These are phyloP conservation scores for Penicillium sp. DNA, from an alignment of 2,329 filamentous ascomycete species.

Conservation along the genomic window DNA sequence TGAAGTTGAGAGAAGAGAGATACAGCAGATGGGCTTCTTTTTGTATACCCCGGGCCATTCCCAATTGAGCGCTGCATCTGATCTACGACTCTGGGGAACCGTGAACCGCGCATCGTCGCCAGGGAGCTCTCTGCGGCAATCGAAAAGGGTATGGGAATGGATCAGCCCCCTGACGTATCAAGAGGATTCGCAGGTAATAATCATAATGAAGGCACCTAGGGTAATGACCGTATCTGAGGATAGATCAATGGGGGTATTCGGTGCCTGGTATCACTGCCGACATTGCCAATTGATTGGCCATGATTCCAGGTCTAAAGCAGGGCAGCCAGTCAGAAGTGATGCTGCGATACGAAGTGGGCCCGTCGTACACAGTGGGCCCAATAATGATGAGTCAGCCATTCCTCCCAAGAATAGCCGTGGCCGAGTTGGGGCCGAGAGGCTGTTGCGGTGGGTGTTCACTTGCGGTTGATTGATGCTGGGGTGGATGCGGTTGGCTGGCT, in stretches of 20 bases:
- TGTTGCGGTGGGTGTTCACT: not conserved
- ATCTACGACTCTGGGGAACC: conserved; percentile 31
- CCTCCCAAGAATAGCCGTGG: conserved; percentile 22
- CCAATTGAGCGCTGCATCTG: conserved; percentile 28
- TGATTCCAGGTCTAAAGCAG: conserved; percentile 19
- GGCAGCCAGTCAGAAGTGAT: conserved; percentile 26
- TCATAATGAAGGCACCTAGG: not conserved
- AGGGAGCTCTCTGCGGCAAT: conserved; percentile 22
- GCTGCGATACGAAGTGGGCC: conserved; percentile 8
- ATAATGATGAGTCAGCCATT: conserved; percentile 35
- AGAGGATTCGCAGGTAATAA: not conserved
- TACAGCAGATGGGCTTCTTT: conserved; percentile 20
- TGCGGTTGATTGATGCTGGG: not conserved
- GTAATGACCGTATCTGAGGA: not conserved
- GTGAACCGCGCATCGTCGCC: conserved; percentile 23
- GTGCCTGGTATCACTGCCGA: conserved; percentile 28
- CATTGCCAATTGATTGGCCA: conserved; percentile 16
- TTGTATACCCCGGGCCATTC: conserved; percentile 33
- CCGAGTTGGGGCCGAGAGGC: not conserved
- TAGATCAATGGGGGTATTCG: conserved; percentile 12
- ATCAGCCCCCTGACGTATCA: conserved; percentile 29
- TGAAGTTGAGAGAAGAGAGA: conserved; percentile 4
- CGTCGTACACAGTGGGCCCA: conserved; percentile 16
- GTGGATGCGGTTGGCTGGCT: conserved; percentile 4
- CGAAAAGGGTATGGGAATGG: conserved; percentile 24